These are phyloP conservation scores for Fusarium tanahbumbuense DNA, from an alignment of 2,329 filamentous ascomycete genomes.

Conservation along the genomic window DNA sequence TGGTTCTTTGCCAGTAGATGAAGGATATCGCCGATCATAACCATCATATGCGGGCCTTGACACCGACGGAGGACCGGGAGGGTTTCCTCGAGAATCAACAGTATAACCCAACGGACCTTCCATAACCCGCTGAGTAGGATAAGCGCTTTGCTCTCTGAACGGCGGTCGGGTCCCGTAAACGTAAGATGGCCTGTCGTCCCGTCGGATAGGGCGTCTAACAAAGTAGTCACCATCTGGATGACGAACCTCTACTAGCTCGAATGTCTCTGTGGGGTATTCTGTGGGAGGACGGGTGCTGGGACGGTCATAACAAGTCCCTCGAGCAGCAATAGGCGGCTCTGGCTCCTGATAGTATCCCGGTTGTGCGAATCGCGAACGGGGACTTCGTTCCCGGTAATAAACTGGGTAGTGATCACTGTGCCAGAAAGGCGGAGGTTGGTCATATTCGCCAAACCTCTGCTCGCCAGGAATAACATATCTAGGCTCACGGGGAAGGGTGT, in stretches of 20 bases:
- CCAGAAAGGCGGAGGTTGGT: conserved; percentile 10
- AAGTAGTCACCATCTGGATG: conserved; percentile 60
- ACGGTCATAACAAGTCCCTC: conserved; percentile 24
- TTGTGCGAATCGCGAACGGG: conserved; percentile 16
- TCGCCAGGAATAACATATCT: conserved; percentile 18
- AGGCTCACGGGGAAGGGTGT: conserved; percentile 22
- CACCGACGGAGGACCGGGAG: background rate
- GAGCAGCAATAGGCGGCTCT: conserved; percentile 12
- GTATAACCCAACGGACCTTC: conserved; percentile 11
- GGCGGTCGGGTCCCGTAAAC: conserved; percentile 36
- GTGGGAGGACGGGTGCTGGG: conserved; percentile 4
- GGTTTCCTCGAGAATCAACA: conserved; percentile 6
- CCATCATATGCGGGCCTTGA: conserved; percentile 50
- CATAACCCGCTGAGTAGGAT: conserved; percentile 15
- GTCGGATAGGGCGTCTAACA: conserved; percentile 56
- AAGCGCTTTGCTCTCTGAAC: conserved; percentile 17
- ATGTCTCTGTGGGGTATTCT: conserved; percentile 47
- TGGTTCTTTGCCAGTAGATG: conserved; percentile 25
- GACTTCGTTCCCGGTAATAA: conserved; percentile 24
- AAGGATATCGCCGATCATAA: conserved; percentile 58
- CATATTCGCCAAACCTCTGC: conserved; percentile 7
- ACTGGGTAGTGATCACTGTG: conserved; percentile 18
- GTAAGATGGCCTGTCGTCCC: conserved; percentile 45
- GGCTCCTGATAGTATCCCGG: conserved; percentile 16
- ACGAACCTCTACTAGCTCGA: conserved; percentile 60